These are phyloP conservation scores for Aspergillus bombycis DNA, from an alignment of 2,329 filamentous ascomycete genomes.

Conservation along the genomic window DNA sequence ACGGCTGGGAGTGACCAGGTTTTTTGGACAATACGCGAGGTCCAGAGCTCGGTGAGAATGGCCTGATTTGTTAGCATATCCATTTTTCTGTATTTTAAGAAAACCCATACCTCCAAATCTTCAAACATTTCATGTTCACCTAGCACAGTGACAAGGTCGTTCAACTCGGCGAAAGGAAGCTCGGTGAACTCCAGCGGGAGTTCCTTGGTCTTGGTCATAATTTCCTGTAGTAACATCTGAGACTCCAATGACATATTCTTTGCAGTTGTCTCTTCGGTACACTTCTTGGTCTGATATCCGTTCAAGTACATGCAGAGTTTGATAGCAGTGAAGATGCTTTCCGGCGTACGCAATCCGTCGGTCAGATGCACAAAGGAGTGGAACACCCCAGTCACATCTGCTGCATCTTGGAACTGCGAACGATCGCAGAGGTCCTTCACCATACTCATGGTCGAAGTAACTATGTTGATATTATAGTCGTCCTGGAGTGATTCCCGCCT, in stretches of 20 bases:
- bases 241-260: conserved; percentile 37
- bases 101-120: conserved; percentile 35
- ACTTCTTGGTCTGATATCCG: conserved; percentile 36
- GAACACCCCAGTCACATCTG: conserved; percentile 36
- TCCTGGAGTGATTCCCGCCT: conserved; percentile 35
- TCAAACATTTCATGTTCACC: conserved; percentile 43
- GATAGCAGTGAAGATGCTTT: conserved; percentile 40
- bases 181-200: conserved; percentile 38
- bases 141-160: conserved; percentile 41
- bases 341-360: conserved; percentile 34
- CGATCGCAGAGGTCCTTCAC: conserved; percentile 36
- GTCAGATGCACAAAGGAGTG: conserved; percentile 40
- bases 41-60: conserved; percentile 52
- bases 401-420: conserved; percentile 37
- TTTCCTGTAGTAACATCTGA: conserved; percentile 37
- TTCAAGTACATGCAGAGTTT: conserved; percentile 42
- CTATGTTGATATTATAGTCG: conserved; percentile 36
- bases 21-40: conserved; percentile 49
- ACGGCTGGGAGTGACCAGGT: conserved; percentile 51
- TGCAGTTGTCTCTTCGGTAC: conserved; percentile 29
- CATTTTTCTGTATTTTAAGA: not conserved
- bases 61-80: conserved; percentile 14
- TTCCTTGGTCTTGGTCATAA: conserved; percentile 34
- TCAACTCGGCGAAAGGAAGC: conserved; percentile 39
- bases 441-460: conserved; percentile 29